These are phyloP conservation scores for Murraya paniculata DNA, from an alignment of 345 rosid genomes.

Conservation along the genomic window DNA sequence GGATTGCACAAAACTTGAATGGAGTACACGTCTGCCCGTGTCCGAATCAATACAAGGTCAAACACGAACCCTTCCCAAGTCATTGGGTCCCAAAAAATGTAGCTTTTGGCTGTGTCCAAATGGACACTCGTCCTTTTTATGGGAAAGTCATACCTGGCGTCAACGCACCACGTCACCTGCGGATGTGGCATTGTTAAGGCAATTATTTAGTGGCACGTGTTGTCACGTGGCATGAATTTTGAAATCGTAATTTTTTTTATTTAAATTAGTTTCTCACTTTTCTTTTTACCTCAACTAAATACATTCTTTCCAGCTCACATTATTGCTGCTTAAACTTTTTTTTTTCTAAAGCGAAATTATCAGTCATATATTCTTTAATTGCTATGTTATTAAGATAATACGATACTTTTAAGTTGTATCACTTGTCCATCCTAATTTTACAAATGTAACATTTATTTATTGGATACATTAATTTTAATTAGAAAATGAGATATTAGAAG, in stretches of 20 bases:
- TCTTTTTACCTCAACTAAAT: too few relatives aligned
- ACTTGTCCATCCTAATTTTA: fast-evolving
- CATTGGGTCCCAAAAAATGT: conserved; percentile 12
- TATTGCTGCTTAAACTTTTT: too few relatives aligned
- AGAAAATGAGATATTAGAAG: too few relatives aligned
- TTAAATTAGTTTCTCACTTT: too few relatives aligned
- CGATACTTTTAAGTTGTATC: too few relatives aligned
- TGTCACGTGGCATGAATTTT: too few relatives aligned
- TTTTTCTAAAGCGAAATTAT: too few relatives aligned
- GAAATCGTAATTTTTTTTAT: too few relatives aligned
- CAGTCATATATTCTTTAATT: fast-evolving
- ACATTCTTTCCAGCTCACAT: too few relatives aligned
- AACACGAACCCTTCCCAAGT: not conserved
- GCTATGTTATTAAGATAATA: fast-evolving
- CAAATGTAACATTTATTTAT: too few relatives aligned
- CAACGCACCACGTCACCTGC: too few relatives aligned
- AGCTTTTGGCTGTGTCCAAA: not conserved
- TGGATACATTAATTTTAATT: too few relatives aligned
- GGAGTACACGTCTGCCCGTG: not conserved
- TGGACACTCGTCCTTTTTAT: conserved; percentile 1
- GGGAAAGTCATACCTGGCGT: not conserved
- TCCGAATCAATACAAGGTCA: conserved; percentile 10
- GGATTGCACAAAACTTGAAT: not conserved
- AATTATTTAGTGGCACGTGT: not conserved
- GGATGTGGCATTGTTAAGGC: not conserved